Base-by-base conservation (phyloP, 495 filamentous ascomycete genomes). In the Trichoderma parareesei region DNA sequence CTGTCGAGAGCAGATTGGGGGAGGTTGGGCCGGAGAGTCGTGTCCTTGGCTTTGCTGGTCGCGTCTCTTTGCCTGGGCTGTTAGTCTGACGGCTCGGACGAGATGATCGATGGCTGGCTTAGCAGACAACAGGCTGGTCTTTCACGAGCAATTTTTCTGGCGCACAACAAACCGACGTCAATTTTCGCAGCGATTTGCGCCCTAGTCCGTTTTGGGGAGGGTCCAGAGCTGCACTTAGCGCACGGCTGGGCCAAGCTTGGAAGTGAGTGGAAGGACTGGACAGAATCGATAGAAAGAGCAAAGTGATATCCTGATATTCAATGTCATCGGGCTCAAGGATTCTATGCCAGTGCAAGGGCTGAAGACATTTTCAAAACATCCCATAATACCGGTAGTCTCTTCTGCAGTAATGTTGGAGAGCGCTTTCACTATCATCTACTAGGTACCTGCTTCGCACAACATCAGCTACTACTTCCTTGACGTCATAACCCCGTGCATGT, bases 131-230 rank as follows among this genome's bases (percentile, higher is more conserved):
- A 48, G 44, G 13, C 44, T 57, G 20, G 53, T 27, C 53, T 33
- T 20, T 57, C 53, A 57, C 53, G 53, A 57, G 53, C 27, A 57
- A 57, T 57, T 57, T 57, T 57, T 35, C 27, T 20, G 53, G 20
- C 53, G 27, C 53, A 57, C 53, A 57, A 57, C 27, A 55, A 18
- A 18, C n/a, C 14, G 53, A 57, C 27, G 27, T 57, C 53, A 57
- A 57, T 35, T 48, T 14, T 48, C 13, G 27, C 53, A 57, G 53
- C 53, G 7, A 18, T 37, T 57, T 33, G 8, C 53, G 27, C 53
- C 53, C 53, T 57, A 57, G 27, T 57, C 53, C 10, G 9, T 38
- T 57, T 18, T 57, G 5, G 9, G 27, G 27, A 35, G 53, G 20
- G 27, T 27, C 49, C 49, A 11, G 4, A 57, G 11, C 6, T 9